Evolutionary conservation across 306 rosid genomes (phyloP), one percentile per base, ranked within the genome.

Genomic region (Glycine soja): DNA sequence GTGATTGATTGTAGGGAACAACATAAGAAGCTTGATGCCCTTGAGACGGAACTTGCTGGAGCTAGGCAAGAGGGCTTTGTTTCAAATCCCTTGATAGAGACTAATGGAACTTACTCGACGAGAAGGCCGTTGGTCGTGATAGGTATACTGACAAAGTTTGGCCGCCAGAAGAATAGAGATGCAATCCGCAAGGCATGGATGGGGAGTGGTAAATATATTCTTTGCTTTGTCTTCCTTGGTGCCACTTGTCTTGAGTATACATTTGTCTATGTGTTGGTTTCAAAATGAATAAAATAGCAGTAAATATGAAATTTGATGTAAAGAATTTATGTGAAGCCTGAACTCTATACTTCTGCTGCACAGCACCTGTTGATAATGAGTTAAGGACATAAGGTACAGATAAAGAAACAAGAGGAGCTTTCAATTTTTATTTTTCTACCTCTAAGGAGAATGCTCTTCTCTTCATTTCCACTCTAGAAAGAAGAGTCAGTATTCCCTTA

Each of bases 111-210:
- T 74, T 79, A 87, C 81, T 76, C 91, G 45, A 86, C 72, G 84
- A 90, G 80, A 83, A 86, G 90, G 83, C 97, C 99, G 10, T 85
- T 96, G 47, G 85, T 93, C 32, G 97, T 93, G 77, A 88, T 96
- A 69, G 99, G 99, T 76, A 85, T 96, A 75, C 56, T 93, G 63
- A 90, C 99, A 57, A 85, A 85, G 81, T 96, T 96, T 90, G 98
- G 98, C 58, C 92, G 90, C 30, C 87, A 76, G 81, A 92, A 90
- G 84, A 96, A 96, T 82, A 88, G 99, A 81, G 92, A 91, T 45
- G 99, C 99, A 14, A 93, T 96, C 76, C 99, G 99, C 4, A 90
- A 89, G 84, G 99, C 99, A n/a, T 96, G 99, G 99, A 93, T 93
- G 99, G 98, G 99, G 86, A 89, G 86, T 73, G 98, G 99, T 96